phyloP scores from a whole-genome alignment of 371 early-diverging fungal species.

The Haplosporangium sp. region DNA sequence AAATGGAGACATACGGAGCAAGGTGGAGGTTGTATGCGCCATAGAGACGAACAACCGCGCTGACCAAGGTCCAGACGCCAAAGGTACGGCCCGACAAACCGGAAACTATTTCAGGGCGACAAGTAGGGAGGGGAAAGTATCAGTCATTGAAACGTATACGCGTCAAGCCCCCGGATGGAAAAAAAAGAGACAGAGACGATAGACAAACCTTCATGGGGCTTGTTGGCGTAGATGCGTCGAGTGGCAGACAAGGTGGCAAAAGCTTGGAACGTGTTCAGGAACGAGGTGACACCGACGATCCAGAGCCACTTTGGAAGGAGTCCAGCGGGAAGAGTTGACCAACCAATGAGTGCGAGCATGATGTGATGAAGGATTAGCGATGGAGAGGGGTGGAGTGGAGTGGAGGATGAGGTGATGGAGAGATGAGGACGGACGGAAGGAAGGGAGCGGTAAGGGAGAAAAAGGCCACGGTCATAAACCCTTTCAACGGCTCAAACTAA shows the following conservation, averaged over 20 bases:
- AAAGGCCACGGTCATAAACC: too few relatives aligned
- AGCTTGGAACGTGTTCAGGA: slow-evolving; percentile 83
- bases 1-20: slow-evolving; percentile 64
- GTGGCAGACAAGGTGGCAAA: slow-evolving; percentile 74
- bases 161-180: too few relatives aligned
- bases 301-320: slow-evolving; percentile 76
- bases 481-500: too few relatives aligned
- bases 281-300: slow-evolving; percentile 74
- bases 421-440: slow-evolving; percentile 4
- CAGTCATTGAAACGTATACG: too few relatives aligned
- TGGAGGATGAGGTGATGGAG: slow-evolving; percentile 4
- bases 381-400: not conserved
- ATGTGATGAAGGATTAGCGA: slow-evolving; percentile 21
- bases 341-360: slow-evolving; percentile 55
- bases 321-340: slow-evolving; percentile 66
- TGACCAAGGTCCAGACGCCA: slow-evolving; percentile 84
- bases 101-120: slow-evolving; percentile 64
- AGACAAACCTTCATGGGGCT: slow-evolving; percentile 66
- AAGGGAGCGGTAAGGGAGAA: too few relatives aligned
- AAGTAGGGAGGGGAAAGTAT: too few relatives aligned
- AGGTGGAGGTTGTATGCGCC: slow-evolving; percentile 80
- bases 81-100: slow-evolving; percentile 77
- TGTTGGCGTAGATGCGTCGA: slow-evolving; percentile 74
- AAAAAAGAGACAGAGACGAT: not conserved
- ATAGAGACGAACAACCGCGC: slow-evolving; percentile 80